These are phyloP conservation scores for Nakazawaea sp. DNA, from an alignment of 805 yeast species.

Conservation along the genomic window DNA sequence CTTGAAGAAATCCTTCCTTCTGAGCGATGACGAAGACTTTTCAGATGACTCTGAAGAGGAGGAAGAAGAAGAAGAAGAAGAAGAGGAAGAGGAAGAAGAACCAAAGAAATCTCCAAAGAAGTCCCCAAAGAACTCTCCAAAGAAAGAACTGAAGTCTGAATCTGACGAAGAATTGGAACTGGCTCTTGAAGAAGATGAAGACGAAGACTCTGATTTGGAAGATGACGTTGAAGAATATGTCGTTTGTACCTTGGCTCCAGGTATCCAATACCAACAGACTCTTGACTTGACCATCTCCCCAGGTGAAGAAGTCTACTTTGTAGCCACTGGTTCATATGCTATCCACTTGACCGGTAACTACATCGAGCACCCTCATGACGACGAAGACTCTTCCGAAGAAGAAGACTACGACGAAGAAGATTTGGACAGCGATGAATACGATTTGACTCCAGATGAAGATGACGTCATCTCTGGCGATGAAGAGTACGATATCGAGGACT, in stretches of 20 bases:
- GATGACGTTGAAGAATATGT: slow-evolving; percentile 80
- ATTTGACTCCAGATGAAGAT: slow-evolving; percentile 73
- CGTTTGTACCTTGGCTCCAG: slow-evolving; percentile 86
- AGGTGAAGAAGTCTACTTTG: slow-evolving; percentile 89
- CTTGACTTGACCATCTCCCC: slow-evolving; percentile 86
- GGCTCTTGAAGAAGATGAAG: slow-evolving; percentile 44
- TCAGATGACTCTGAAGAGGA: slow-evolving; percentile 31
- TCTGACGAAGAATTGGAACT: slow-evolving; percentile 43
- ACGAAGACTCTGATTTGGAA: slow-evolving; percentile 55
- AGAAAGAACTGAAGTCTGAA: slow-evolving; percentile 24
- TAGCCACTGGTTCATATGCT: slow-evolving; percentile 93
- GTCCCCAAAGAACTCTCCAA: slow-evolving; percentile 25
- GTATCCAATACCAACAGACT: slow-evolving; percentile 79
- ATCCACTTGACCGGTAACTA: slow-evolving; percentile 92
- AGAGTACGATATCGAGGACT: slow-evolving; percentile 49
- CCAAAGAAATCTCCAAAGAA: slow-evolving; percentile 23
- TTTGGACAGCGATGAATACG: slow-evolving; percentile 47
- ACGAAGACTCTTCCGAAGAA: slow-evolving; percentile 44
- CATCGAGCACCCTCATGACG: slow-evolving; percentile 91
- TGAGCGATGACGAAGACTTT: slow-evolving; percentile 36
- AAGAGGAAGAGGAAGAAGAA: slow-evolving; percentile 26
- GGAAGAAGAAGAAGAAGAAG: slow-evolving; percentile 22
- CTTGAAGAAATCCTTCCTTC: slow-evolving; percentile 56
- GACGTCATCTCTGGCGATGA: slow-evolving; percentile 47
- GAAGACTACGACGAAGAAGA: slow-evolving; percentile 41